phyloP scores from a whole-genome alignment of 805 yeast species.

The Kuraishia hungarica region DNA sequence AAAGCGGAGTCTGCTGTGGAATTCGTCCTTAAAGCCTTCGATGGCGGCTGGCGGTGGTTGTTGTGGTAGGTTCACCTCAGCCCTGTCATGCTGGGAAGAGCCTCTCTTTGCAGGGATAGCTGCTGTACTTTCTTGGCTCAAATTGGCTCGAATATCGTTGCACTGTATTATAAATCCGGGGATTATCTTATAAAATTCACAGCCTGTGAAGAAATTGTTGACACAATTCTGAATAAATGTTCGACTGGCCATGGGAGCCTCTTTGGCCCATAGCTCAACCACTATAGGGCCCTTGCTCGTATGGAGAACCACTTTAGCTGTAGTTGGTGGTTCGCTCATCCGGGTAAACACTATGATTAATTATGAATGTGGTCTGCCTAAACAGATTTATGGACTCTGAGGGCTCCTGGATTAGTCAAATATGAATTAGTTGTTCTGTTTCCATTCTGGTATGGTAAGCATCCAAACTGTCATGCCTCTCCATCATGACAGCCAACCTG shows the following conservation, averaged over 20 bases:
- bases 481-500: too few relatives aligned
- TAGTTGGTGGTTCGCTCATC: slow-evolving; percentile 40
- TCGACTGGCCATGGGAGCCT: slow-evolving; percentile 41
- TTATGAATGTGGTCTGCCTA: too few relatives aligned
- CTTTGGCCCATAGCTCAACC: slow-evolving; percentile 64
- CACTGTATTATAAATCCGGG: slow-evolving; percentile 13
- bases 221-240: slow-evolving; percentile 42
- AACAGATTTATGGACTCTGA: too few relatives aligned
- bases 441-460: too few relatives aligned
- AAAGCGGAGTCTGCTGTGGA: slow-evolving; percentile 42
- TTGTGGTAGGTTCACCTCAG: too few relatives aligned
- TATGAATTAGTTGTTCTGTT: too few relatives aligned
- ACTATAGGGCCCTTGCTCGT: slow-evolving; percentile 54
- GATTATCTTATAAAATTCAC: slow-evolving; percentile 31
- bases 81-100: not conserved
- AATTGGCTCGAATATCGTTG: not conserved
- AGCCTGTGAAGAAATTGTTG: slow-evolving; percentile 31
- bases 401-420: too few relatives aligned
- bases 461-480: too few relatives aligned
- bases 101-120: not conserved
- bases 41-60: slow-evolving; percentile 6
- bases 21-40: slow-evolving; percentile 29
- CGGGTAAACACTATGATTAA: too few relatives aligned
- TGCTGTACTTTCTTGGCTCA: not conserved
- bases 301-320: slow-evolving; percentile 45